A percentile compares a stretch with the other conserved stretches of the same genome.
These are phyloP conservation scores for Tylopilus sp. DNA, from an alignment of 1,284 basidiomycete species.

Conservation along the genomic window DNA sequence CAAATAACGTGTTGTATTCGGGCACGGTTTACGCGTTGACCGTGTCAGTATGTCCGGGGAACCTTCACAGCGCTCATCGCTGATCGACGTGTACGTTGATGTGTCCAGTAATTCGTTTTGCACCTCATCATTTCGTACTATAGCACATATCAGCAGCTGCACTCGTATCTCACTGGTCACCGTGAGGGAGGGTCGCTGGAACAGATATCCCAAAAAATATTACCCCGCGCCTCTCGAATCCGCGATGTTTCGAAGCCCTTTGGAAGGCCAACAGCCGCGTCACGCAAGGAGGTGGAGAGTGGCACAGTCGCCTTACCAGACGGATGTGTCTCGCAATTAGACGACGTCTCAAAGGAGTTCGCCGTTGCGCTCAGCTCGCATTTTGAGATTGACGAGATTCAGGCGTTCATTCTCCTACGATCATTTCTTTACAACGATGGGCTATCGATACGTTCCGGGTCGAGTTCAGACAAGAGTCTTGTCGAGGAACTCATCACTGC, in stretches of 20 bases:
- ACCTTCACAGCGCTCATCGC: slow-evolving; percentile 43
- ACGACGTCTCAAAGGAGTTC: slow-evolving; percentile 65
- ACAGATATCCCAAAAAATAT: slow-evolving; percentile 55
- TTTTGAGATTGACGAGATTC: slow-evolving; percentile 74
- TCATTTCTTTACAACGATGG: slow-evolving; percentile 80
- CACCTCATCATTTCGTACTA: slow-evolving; percentile 1
- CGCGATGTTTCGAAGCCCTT: slow-evolving; percentile 57
- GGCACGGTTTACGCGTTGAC: slow-evolving; percentile 5
- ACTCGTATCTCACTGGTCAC: slow-evolving; percentile 55
- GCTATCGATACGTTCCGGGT: slow-evolving; percentile 48
- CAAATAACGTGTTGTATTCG: slow-evolving; percentile 21
- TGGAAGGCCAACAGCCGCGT: slow-evolving; percentile 62
- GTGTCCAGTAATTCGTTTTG: not conserved
- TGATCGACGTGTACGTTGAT: slow-evolving; percentile 45
- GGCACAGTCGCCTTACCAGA: slow-evolving; percentile 65
- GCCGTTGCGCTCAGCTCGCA: slow-evolving; percentile 64
- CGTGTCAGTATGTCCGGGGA: slow-evolving; percentile 40
- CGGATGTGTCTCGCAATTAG: slow-evolving; percentile 56
- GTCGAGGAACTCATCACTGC: slow-evolving; percentile 62
- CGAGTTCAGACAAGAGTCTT: slow-evolving; percentile 39
- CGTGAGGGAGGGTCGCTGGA: slow-evolving; percentile 53
- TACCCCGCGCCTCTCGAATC: slow-evolving; percentile 54
- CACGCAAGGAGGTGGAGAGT: slow-evolving; percentile 60
- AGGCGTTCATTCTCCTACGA: slow-evolving; percentile 66
- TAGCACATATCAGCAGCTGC: slow-evolving; percentile 66